phyloP scores from a whole-genome alignment of 2,329 filamentous ascomycete genomes.

The Penicillium sp. region DNA sequence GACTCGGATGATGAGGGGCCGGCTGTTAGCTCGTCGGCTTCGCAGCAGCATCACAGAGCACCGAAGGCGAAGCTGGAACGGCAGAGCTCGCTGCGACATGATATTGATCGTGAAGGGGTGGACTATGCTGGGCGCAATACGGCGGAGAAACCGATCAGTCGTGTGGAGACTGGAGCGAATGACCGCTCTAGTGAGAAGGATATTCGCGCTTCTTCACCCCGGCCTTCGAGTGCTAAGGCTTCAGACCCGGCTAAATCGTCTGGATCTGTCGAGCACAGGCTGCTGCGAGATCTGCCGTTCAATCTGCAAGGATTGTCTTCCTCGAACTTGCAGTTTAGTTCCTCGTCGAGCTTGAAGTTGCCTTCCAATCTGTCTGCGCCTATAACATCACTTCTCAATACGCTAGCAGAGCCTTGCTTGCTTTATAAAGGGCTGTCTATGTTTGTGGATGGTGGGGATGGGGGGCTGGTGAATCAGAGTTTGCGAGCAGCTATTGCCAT shows the following conservation, averaged over 20 bases:
- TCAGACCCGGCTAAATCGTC: conserved; percentile 38
- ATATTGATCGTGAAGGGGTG: conserved; percentile 21
- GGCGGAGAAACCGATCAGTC: conserved; percentile 19
- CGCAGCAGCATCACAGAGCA: conserved; percentile 27
- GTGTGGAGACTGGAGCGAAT: conserved; percentile 20
- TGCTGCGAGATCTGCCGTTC: conserved; percentile 80
- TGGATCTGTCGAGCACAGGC: conserved; percentile 60
- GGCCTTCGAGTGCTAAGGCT: conserved; percentile 31
- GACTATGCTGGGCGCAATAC: conserved; percentile 19
- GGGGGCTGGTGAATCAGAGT: conserved; percentile 87
- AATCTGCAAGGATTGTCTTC: conserved; percentile 91
- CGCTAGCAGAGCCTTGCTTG: conserved; percentile 87
- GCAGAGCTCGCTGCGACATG: conserved; percentile 25
- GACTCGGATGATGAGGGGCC: conserved; percentile 36
- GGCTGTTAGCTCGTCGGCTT: conserved; percentile 42
- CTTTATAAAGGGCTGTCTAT: conserved; percentile 75
- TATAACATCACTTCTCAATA: conserved; percentile 80
- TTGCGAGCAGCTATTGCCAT: conserved; percentile 78
- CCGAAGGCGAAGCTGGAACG: conserved; percentile 24
- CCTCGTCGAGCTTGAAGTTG: conserved; percentile 66
- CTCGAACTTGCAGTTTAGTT: conserved; percentile 72
- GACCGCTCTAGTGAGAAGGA: conserved; percentile 23
- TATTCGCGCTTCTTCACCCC: conserved; percentile 15
- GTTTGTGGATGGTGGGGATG: conserved; percentile 77
- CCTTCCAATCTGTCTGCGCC: conserved; percentile 77